These are phyloP conservation scores for Rhinocladiella similis DNA, from an alignment of 2,329 filamentous ascomycete genomes.

Conservation along the genomic window DNA sequence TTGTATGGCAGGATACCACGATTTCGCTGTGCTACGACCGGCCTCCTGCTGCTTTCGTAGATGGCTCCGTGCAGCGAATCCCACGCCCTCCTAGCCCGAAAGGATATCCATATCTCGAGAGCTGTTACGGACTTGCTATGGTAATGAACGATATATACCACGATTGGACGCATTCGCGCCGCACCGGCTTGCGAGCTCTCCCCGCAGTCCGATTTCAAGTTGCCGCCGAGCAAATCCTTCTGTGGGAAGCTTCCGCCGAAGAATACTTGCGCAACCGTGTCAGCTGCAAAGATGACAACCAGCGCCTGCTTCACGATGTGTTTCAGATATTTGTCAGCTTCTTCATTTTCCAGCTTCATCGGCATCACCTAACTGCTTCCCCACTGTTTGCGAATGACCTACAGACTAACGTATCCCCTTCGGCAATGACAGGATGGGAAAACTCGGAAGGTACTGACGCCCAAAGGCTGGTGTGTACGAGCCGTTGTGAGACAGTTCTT, in stretches of 20 bases:
- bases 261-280: slow-evolving; percentile 10
- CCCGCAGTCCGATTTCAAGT: slow-evolving; percentile 11
- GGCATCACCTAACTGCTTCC: slow-evolving; percentile 2
- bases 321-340: slow-evolving; percentile 16
- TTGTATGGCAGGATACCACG: slow-evolving; percentile 13
- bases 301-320: slow-evolving; percentile 10
- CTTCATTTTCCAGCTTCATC: slow-evolving; percentile 13
- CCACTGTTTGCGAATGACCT: slow-evolving; percentile 1
- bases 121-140: slow-evolving; percentile 9
- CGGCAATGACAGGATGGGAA: background rate
- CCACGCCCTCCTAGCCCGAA: background rate
- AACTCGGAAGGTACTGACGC: background rate
- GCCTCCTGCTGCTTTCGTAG: slow-evolving; percentile 3
- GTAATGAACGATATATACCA: slow-evolving; percentile 14
- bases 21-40: slow-evolving; percentile 12
- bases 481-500: slow-evolving; percentile 9
- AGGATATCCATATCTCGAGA: slow-evolving; percentile 7
- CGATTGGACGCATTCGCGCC: slow-evolving; percentile 8
- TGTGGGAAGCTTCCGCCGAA: slow-evolving; percentile 10
- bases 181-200: background rate
- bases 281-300: slow-evolving; percentile 5
- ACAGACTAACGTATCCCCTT: background rate
- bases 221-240: slow-evolving; percentile 8
- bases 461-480: slow-evolving; percentile 1
- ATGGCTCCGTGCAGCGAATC: slow-evolving; percentile 9